Evolutionary conservation across 2,329 filamentous ascomycete species (phyloP).

Genomic region (Phaeoacremonium minimum): DNA sequence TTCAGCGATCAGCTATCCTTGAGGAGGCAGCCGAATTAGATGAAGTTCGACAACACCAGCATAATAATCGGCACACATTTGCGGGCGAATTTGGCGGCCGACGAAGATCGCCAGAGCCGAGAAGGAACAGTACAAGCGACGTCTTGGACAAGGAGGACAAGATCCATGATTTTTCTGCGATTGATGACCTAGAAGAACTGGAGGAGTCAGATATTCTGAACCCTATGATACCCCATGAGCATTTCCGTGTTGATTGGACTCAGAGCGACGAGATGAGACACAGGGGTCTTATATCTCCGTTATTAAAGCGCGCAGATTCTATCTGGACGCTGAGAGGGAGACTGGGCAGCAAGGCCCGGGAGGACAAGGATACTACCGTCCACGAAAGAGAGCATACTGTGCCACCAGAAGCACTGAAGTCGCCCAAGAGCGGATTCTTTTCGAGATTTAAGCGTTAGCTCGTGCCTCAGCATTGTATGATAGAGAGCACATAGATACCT

Average conservation of each 20-base stretch:
- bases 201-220: slow-evolving; percentile 4
- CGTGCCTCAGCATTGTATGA: slow-evolving; percentile 4
- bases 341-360: slow-evolving; percentile 26
- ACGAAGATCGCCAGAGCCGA: slow-evolving; percentile 8
- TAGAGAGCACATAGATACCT: not conserved
- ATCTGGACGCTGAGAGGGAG: slow-evolving; percentile 42
- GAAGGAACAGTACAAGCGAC: slow-evolving; percentile 33
- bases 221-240: slow-evolving; percentile 21
- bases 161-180: slow-evolving; percentile 8
- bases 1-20: slow-evolving; percentile 32
- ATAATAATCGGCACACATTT: slow-evolving; percentile 25
- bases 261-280: slow-evolving; percentile 39
- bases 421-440: slow-evolving; percentile 33
- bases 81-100: slow-evolving; percentile 14
- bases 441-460: slow-evolving; percentile 36
- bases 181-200: slow-evolving; percentile 3
- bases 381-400: slow-evolving; percentile 15
- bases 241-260: slow-evolving; percentile 51
- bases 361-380: slow-evolving; percentile 17
- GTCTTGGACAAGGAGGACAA: slow-evolving; percentile 14
- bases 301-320: slow-evolving; percentile 41
- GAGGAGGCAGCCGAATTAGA: slow-evolving; percentile 29
- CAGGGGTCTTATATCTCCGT: slow-evolving; percentile 15
- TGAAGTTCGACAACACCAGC: slow-evolving; percentile 18
- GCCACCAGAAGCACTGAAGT: slow-evolving; percentile 18